A percentile compares a stretch with the other conserved stretches of the same genome.
Evolutionary conservation across 192 early-diverging fungal genomes (phyloP).

Genomic region (Neocallimastix lanati): DNA sequence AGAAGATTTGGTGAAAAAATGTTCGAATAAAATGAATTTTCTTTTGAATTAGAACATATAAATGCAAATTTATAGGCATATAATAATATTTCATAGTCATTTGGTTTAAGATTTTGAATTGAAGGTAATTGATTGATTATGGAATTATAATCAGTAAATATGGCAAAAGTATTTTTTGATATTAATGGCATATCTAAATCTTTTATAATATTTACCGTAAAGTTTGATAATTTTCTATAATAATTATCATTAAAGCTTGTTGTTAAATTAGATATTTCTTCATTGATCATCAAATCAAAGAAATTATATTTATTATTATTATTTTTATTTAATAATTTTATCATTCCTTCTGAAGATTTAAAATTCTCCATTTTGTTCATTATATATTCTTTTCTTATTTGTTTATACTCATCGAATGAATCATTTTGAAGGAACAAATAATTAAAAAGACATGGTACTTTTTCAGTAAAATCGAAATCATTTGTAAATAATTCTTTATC

Average conservation of each 20-base stretch:
- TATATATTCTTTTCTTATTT: not conserved
- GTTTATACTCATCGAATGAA: not conserved
- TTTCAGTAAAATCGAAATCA: not conserved
- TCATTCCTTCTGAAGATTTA: not conserved
- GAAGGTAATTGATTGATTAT: not conserved
- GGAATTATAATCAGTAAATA: not conserved
- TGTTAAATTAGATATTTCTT: not conserved
- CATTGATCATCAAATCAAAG: not conserved
- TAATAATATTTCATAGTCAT: not conserved
- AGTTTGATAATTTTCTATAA: not conserved
- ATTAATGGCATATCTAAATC: not conserved
- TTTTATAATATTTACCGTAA: not conserved
- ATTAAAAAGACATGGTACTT: not conserved
- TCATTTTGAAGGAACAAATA: not conserved
- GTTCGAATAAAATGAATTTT: not conserved
- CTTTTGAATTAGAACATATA: not conserved
- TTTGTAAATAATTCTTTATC: not conserved
- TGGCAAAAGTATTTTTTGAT: not conserved
- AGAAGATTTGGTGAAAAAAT: not conserved
- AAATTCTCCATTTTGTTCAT: not conserved
- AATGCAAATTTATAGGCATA: not conserved
- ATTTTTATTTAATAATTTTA: not conserved
- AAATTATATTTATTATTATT: not conserved
- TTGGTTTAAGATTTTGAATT: not conserved
- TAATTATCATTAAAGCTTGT: not conserved